Percentiles rank a stretch among this genome's conserved stretches.
These are phyloP conservation scores for Hanseniaspora nectarophila DNA, from an alignment of 805 yeast genomes.

Conservation along the genomic window DNA sequence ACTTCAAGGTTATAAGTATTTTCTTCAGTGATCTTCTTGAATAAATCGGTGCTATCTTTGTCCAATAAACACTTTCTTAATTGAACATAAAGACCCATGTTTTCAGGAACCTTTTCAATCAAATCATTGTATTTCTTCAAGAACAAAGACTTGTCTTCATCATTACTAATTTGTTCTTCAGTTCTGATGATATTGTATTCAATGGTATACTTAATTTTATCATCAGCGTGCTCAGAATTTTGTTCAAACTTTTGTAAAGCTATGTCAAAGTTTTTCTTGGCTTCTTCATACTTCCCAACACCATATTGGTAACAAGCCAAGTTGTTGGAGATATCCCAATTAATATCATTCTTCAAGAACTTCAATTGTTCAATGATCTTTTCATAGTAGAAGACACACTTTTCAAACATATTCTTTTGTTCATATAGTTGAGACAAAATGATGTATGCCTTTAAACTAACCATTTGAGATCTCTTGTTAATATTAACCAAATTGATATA, in stretches of 20 bases:
- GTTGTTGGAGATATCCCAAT: conserved; percentile 61
- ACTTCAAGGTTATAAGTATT: conserved; percentile 61
- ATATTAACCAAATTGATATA: conserved; percentile 49
- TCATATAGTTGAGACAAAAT: conserved; percentile 63
- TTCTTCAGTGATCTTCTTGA: conserved; percentile 37
- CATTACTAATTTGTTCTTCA: conserved; percentile 32
- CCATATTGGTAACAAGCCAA: conserved; percentile 72
- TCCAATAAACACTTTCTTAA: conserved; percentile 57
- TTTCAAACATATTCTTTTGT: conserved; percentile 44
- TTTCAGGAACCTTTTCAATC: conserved; percentile 51
- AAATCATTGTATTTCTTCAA: conserved; percentile 39
- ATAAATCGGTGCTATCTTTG: conserved; percentile 43
- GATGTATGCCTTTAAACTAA: conserved; percentile 51
- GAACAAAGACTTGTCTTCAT: conserved; percentile 24
- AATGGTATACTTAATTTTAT: conserved; percentile 34
- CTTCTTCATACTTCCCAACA: conserved; percentile 46
- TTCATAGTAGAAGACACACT: conserved; percentile 51
- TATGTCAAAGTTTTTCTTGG: conserved; percentile 43
- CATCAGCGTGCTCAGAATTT: conserved; percentile 19
- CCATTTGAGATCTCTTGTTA: conserved; percentile 44
- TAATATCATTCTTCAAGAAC: conserved; percentile 29
- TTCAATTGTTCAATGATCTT: conserved; percentile 45
- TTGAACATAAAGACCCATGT: conserved; percentile 49
- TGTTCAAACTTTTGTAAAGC: conserved; percentile 30
- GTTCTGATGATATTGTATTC: conserved; percentile 70